Percentiles rank a stretch among this genome's conserved stretches.
Conservation (phyloP, 345 rosid genomes). For the Eucalyptus decipiens region DNA sequence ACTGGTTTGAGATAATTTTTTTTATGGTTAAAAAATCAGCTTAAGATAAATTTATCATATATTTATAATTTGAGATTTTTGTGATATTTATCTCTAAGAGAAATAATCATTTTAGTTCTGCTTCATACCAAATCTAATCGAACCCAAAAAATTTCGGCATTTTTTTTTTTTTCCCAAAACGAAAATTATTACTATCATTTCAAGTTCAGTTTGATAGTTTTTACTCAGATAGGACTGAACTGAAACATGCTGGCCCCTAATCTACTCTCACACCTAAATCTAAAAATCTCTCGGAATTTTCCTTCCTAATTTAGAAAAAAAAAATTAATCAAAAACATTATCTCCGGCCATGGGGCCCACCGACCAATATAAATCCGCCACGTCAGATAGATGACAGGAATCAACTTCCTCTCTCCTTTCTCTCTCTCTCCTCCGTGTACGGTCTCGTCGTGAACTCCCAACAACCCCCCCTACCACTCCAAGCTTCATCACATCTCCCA, state of each 20-base stretch:
- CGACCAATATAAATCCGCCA: not conserved
- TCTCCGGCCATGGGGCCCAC: not conserved
- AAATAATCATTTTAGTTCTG: not conserved
- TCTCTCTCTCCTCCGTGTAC: not conserved
- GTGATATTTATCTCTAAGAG: not conserved
- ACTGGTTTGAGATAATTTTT: accelerated
- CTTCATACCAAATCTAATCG: too few relatives aligned
- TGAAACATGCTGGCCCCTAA: not conserved
- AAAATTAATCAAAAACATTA: not conserved
- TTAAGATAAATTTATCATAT: too few relatives aligned
- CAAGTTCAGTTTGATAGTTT: not conserved
- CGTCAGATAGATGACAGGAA: not conserved
- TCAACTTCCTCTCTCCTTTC: not conserved
- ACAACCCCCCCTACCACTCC: not conserved
- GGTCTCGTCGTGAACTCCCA: not conserved
- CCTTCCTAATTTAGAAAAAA: not conserved
- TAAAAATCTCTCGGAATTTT: not conserved
- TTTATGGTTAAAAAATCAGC: too few relatives aligned
- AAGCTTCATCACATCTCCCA: not conserved
- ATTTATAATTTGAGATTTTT: too few relatives aligned
- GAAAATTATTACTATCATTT: not conserved
- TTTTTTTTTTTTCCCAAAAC: not conserved
- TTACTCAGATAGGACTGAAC: not conserved
- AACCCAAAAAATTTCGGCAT: not conserved
- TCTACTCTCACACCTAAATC: not conserved